Percentiles rank a stretch among this genome's conserved stretches.
These are phyloP conservation scores for baker's yeast (Saccharomyces cerevisiae) DNA, from an alignment of 805 yeast genomes.

Conservation along the genomic window DNA sequence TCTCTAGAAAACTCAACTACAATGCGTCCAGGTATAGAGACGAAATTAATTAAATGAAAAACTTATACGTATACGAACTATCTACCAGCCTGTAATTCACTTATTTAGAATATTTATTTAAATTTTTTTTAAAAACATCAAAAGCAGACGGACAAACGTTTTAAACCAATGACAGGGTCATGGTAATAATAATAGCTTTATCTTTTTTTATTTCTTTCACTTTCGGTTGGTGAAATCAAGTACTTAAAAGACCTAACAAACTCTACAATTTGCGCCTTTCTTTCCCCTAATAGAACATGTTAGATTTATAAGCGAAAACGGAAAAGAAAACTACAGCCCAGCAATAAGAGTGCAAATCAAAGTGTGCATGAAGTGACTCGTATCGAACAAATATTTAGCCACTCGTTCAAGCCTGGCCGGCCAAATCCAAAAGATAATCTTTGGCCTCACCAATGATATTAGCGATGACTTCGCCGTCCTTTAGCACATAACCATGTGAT, in stretches of 20 bases:
- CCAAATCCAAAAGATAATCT: conserved; percentile 23
- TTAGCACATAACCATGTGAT: conserved; percentile 31
- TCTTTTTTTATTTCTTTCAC: not conserved
- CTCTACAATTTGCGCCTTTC: not conserved
- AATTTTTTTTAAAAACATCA: not conserved
- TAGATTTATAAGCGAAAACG: not conserved
- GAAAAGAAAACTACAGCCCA: not conserved
- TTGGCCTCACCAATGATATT: conserved; percentile 34
- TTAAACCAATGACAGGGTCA: not conserved
- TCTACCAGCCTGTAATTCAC: not conserved
- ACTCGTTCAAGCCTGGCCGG: conserved; percentile 8
- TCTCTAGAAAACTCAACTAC: too few relatives aligned
- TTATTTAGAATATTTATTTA: not conserved
- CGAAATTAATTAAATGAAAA: not conserved
- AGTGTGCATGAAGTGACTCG: not conserved
- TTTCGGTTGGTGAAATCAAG: not conserved
- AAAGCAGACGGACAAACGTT: not conserved
- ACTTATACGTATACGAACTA: not conserved
- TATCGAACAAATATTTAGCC: not conserved
- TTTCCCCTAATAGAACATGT: not conserved
- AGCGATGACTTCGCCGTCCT: conserved; percentile 32
- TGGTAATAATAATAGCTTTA: not conserved
- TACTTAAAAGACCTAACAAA: not conserved
- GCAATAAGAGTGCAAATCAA: not conserved
- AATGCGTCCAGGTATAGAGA: not conserved